Percentiles rank a stretch among this genome's conserved stretches.
Conservation (phyloP, 2,329 filamentous ascomycete species). For the Magnaporthiopsis poae region DNA sequence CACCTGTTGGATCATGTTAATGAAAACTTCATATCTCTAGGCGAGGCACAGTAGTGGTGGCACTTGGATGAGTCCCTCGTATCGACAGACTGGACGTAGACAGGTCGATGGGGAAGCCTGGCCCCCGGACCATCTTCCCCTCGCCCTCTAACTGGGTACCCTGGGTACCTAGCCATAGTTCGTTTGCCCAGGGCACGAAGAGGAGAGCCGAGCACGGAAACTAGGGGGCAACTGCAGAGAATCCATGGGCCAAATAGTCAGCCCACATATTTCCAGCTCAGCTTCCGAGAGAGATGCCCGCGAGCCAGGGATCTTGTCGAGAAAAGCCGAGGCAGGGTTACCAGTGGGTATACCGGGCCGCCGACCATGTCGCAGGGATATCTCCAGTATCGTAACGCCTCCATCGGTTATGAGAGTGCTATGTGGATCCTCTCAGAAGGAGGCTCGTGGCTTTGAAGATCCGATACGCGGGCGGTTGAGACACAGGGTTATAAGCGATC, state of each 20-base stretch:
- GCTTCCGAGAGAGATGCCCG: too few relatives aligned
- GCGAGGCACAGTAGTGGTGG: background rate
- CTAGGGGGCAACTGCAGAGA: too few relatives aligned
- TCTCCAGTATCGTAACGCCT: background rate
- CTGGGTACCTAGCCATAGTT: too few relatives aligned
- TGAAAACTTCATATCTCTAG: background rate
- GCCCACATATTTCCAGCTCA: too few relatives aligned
- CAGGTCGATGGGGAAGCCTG: background rate
- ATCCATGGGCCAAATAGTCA: too few relatives aligned
- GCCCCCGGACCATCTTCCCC: background rate
- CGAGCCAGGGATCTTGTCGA: background rate
- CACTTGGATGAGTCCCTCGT: background rate
- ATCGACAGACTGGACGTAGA: background rate
- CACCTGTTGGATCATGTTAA: slow-evolving; percentile 8
- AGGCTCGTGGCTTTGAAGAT: background rate
- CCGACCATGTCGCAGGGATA: background rate
- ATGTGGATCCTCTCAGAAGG: background rate
- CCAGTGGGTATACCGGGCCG: too few relatives aligned
- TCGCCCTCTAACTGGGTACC: background rate
- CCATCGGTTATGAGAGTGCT: background rate
- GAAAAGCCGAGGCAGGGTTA: background rate
- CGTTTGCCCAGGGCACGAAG: too few relatives aligned
- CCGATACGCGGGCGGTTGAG: background rate
- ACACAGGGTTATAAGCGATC: background rate
- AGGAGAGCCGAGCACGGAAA: background rate